Evolutionary conservation across 1,284 basidiomycete species (phyloP), one percentile per base, ranked within the genome.

Genomic region (Ceratobasidium papillatum): DNA sequence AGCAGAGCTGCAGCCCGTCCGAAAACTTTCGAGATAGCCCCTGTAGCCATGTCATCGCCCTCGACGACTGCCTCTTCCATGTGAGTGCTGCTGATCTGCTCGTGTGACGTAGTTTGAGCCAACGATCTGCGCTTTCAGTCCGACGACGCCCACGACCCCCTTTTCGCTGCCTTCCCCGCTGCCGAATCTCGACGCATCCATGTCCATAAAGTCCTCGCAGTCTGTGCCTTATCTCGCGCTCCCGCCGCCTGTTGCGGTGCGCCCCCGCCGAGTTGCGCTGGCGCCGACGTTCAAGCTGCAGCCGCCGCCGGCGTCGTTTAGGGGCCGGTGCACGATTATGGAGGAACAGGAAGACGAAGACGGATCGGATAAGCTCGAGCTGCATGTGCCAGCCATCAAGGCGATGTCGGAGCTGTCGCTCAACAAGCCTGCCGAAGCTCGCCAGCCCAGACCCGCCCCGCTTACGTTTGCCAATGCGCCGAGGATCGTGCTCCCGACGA

Each of bases 111-210:
- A 38, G 14, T n/a, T n/a, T n/a, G 22, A 7, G 4, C 32, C 22
- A 30, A 22, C 36, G 19, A 47, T n/a, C 17, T 1, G 12, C 32
- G 27, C 1, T 11, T 14, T 2, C 41, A 71, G 68, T 49, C 68
- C 68, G 27, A 71, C 68, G 68, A 71, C 68, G 56, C 68, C 68
- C 27, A 71, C 68, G 68, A 71, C 68, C 68, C 68, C 68, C 56
- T 71, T 59, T 56, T 71, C 68, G 1, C 56, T 71, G 27, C 68
- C 68, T 25, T 71, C 68, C 12, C 68, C 68, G 25, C 38, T 71
- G 27, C 54, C 68, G 12, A 17, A 27, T 12, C 38, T 62, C 27
- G 54, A 59, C 56, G 38, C 51, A 36, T 5, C 64, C 25, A 14
- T 52, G 43, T 25, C 47, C 51, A 58, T 58, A n/a, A 52, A 69